Evolutionary conservation across 2,329 filamentous ascomycete genomes (phyloP), one percentile per base, ranked within the genome.

Genomic region (Fusarium mangiferae): DNA sequence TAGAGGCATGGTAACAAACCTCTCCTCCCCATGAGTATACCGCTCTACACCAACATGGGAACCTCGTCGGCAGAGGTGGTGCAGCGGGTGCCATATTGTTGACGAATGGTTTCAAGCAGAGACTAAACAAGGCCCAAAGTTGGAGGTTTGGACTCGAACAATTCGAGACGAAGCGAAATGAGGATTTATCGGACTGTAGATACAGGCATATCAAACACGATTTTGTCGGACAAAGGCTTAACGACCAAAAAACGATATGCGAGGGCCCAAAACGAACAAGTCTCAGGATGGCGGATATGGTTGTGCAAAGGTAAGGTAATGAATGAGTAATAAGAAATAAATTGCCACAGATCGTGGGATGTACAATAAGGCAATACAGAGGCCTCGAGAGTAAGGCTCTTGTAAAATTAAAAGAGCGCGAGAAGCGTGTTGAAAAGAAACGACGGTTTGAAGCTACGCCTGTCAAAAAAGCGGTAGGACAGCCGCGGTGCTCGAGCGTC

Each of bases 21-120:
- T 98, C 95, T 86, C 95, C 95, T 83, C 94, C 94, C 93, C 94
- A 98, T 24, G 94, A 97, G 83, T 97, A 98, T 48, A 97, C 90
- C 44, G 95, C 95, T 83, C 94, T 90, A 81, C 93, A 95, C 94
- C 94, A 97, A 84, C 94, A 97, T 66, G 95, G 95, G 81, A 97
- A 97, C 79, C 90, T 91, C 79, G 88, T 90, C 18, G 94, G 95
- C 73, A 96, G 84, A 79, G 88, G 84, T 74, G 86, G 88, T 70
- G 89, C 87, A 82, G 87, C 84, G 60, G 86, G 85, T 72, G 85
- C 85, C 89, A 90, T 91, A 56, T 58, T 82, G 79, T 65, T 67
- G 52, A 59, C 22, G 45, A 57, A 52, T 63, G 52, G 44, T 28
- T 41, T 66, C 60, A 44, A 66, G 46, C 66, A 58, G 35, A 59